Conservation (phyloP, 129 eudicot genomes). For the Helianthus tuberosus region DNA sequence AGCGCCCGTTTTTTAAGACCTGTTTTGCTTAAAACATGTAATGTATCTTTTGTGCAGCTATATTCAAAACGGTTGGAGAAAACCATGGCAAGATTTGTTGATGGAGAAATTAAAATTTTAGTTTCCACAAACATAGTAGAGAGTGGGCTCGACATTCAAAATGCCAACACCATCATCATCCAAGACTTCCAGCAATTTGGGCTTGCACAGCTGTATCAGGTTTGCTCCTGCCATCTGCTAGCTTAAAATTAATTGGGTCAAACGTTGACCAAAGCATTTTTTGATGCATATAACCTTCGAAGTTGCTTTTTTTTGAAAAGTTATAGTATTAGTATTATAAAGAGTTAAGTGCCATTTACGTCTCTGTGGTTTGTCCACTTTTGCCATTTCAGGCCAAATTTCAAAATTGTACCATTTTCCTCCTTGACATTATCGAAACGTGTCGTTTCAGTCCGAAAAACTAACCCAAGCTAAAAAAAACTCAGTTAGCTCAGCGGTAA, state of each 20-base stretch:
- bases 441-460: no score
- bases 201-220: constrained; percentile 95
- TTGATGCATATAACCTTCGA: background rate
- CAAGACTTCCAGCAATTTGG: constrained; percentile 98
- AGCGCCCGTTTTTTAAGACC: background rate
- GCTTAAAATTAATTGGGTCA: background rate
- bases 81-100: constrained; percentile 82
- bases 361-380: no score
- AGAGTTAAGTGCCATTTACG: no score
- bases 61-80: constrained; percentile 93
- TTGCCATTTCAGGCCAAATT: no score
- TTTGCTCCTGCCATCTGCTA: constrained; percentile 19
- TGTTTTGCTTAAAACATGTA: background rate
- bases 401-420: no score
- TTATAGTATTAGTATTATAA: background rate
- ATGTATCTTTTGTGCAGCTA: constrained; percentile 61
- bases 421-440: no score
- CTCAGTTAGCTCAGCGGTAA: no score
- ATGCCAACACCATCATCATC: constrained; percentile 90
- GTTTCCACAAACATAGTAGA: constrained; percentile 94
- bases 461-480: no score
- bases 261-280: background rate
- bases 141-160: constrained; percentile 97
- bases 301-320: background rate
- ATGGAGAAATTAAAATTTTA: constrained; percentile 77